Evolutionary conservation across 2,329 filamentous ascomycete genomes (phyloP).

Genomic region (Alternaria triticina): DNA sequence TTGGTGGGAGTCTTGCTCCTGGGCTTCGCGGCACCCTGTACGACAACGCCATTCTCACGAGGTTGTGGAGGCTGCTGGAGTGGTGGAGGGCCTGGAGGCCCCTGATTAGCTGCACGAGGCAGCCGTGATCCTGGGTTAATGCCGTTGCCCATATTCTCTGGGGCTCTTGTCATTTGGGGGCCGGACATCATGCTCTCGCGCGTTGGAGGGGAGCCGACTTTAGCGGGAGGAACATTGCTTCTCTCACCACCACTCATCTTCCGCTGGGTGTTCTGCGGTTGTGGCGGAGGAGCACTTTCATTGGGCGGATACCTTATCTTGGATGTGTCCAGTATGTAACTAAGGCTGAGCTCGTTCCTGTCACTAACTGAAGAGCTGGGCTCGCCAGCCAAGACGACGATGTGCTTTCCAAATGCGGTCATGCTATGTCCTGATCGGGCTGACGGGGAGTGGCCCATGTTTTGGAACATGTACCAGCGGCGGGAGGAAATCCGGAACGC

Average conservation of each 20-base stretch:
- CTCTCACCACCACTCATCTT: constrained; percentile 57
- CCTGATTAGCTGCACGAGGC: constrained; percentile 65
- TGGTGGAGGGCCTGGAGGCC: constrained; percentile 68
- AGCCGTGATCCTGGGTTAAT: constrained; percentile 60
- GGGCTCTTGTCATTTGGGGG: constrained; percentile 45
- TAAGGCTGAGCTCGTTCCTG: constrained; percentile 82
- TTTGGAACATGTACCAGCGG: constrained; percentile 99
- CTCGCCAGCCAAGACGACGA: constrained; percentile 92
- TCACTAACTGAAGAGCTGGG: constrained; percentile 85
- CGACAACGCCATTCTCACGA: constrained; percentile 51
- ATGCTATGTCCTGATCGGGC: constrained; percentile 95
- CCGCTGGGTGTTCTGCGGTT: constrained; percentile 45
- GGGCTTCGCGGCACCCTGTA: constrained; percentile 23
- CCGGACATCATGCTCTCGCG: constrained; percentile 53
- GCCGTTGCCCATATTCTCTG: constrained; percentile 37
- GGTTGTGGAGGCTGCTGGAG: constrained; percentile 68
- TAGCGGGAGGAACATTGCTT: constrained; percentile 48
- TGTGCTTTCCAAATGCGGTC: constrained; percentile 91
- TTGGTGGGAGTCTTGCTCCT: constrained; percentile 61
- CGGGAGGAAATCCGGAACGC: constrained; percentile 82
- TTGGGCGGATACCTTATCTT: constrained; percentile 93
- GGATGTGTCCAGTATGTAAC: constrained; percentile 90
- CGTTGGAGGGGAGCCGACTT: constrained; percentile 38
- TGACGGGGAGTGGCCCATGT: constrained; percentile 96
- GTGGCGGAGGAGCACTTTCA: constrained; percentile 58